Percentiles rank a stretch among this genome's conserved stretches.
Conservation (phyloP, 305 asterid genomes). For the Ruellia speciosa region DNA sequence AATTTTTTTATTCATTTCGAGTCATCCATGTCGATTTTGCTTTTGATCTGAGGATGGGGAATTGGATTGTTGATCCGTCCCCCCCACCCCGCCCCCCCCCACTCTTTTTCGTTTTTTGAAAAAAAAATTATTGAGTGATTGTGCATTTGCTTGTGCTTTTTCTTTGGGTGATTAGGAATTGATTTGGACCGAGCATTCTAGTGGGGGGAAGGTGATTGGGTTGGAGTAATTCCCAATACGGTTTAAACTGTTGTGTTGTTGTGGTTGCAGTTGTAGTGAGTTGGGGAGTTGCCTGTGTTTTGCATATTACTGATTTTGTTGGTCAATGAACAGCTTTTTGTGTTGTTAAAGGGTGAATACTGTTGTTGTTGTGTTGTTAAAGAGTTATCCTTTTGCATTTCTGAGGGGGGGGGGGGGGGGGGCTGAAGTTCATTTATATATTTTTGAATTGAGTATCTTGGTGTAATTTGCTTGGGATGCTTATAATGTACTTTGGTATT, state of each 20-base stretch:
- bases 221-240: background rate
- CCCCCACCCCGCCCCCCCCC: no score
- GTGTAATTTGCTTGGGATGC: no score
- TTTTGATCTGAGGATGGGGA: conserved; percentile 19
- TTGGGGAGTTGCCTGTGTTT: background rate
- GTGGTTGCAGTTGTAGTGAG: conserved; percentile 2
- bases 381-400: no score
- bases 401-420: no score
- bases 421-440: no score
- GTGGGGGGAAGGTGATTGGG: background rate
- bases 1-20: background rate
- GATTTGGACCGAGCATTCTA: background rate
- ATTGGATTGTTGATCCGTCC: background rate
- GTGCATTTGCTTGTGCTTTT: no score
- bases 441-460: no score
- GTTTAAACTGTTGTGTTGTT: background rate
- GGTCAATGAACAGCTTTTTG: background rate
- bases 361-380: background rate
- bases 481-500: no score
- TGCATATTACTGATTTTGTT: background rate
- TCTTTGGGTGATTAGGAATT: background rate
- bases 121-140: no score
- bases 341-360: background rate
- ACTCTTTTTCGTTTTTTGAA: background rate
- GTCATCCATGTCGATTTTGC: conserved; percentile 17